Evolutionary conservation across 2,329 filamentous ascomycete species (phyloP).

Genomic region (Hypocrella siamensis): DNA sequence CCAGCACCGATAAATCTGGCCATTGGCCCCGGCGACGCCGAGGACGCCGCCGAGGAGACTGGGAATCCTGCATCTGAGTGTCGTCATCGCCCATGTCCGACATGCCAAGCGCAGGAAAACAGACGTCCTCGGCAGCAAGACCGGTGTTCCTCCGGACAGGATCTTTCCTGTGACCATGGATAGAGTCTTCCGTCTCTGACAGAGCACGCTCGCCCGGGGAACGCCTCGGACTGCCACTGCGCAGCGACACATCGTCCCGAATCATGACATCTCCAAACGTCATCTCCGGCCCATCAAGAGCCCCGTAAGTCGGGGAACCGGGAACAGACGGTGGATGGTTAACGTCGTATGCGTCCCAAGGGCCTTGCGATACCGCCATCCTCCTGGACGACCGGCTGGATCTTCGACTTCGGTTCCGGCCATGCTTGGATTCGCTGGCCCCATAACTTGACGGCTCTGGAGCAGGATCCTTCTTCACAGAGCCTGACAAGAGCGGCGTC

Average conservation of each 20-base stretch:
- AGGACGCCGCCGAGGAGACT: slow-evolving; percentile 15
- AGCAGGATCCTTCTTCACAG: slow-evolving; percentile 9
- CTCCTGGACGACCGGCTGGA: slow-evolving; percentile 37
- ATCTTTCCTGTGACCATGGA: slow-evolving; percentile 14
- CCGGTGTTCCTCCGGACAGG: slow-evolving; percentile 33
- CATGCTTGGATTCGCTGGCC: slow-evolving; percentile 19
- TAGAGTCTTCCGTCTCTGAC: slow-evolving; percentile 12
- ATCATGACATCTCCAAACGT: slow-evolving; percentile 57
- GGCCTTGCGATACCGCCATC: slow-evolving; percentile 15
- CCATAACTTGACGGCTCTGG: slow-evolving; percentile 22
- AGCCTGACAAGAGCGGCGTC: slow-evolving; percentile 35
- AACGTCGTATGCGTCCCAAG: slow-evolving; percentile 39
- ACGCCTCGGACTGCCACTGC: slow-evolving; percentile 13
- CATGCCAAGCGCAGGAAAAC: slow-evolving; percentile 60
- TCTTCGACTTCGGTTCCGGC: slow-evolving; percentile 24
- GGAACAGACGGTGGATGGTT: slow-evolving; percentile 57
- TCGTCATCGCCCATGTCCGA: slow-evolving; percentile 76
- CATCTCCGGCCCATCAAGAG: slow-evolving; percentile 33
- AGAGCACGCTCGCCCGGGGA: slow-evolving; percentile 15
- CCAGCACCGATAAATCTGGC: slow-evolving; percentile 72
- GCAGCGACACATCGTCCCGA: slow-evolving; percentile 41
- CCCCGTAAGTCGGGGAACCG: slow-evolving; percentile 39
- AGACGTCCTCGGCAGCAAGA: slow-evolving; percentile 73
- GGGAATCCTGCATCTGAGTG: slow-evolving; percentile 27
- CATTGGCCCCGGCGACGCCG: slow-evolving; percentile 57